A percentile compares a stretch with the other conserved stretches of the same genome.
Conservation (phyloP, 2,329 filamentous ascomycete genomes). For the Paracoccidioides lutzii region DNA sequence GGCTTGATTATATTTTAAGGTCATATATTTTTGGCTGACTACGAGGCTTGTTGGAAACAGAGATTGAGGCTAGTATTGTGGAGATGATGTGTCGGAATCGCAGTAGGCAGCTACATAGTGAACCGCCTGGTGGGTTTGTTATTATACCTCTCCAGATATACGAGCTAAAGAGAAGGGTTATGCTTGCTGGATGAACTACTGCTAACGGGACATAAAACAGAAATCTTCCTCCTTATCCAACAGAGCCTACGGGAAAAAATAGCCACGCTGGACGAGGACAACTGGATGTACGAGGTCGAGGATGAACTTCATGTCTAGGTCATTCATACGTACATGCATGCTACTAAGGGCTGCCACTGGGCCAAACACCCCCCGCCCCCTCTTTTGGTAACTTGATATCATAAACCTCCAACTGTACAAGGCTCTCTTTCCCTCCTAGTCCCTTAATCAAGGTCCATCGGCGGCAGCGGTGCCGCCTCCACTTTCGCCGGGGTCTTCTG, state of each 20-base stretch:
- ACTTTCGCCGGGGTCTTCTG: constrained; percentile 32
- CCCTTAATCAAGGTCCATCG: constrained; percentile 33
- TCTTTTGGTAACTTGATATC: not conserved
- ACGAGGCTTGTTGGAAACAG: constrained; percentile 14
- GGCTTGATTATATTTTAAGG: not conserved
- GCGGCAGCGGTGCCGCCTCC: constrained; percentile 32
- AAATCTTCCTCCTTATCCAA: constrained; percentile 56
- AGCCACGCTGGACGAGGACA: constrained; percentile 62
- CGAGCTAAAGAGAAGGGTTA: not conserved
- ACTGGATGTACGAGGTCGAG: constrained; percentile 80
- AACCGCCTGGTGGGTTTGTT: constrained; percentile 48
- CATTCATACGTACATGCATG: not conserved
- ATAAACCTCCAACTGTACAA: not conserved
- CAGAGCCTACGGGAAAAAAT: constrained; percentile 61
- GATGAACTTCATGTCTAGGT: constrained; percentile 29
- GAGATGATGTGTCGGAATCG: constrained; percentile 27
- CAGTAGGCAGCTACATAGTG: constrained; percentile 41
- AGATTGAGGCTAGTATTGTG: constrained; percentile 34
- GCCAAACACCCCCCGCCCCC: no score
- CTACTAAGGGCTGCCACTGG: not conserved
- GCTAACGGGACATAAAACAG: constrained; percentile 27
- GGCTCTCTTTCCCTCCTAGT: not conserved
- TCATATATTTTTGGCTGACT: not conserved
- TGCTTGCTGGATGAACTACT: constrained; percentile 2
- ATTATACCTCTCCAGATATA: not conserved